phyloP scores from a whole-genome alignment of 2,329 filamentous ascomycete species.

The Septoria linicola region DNA sequence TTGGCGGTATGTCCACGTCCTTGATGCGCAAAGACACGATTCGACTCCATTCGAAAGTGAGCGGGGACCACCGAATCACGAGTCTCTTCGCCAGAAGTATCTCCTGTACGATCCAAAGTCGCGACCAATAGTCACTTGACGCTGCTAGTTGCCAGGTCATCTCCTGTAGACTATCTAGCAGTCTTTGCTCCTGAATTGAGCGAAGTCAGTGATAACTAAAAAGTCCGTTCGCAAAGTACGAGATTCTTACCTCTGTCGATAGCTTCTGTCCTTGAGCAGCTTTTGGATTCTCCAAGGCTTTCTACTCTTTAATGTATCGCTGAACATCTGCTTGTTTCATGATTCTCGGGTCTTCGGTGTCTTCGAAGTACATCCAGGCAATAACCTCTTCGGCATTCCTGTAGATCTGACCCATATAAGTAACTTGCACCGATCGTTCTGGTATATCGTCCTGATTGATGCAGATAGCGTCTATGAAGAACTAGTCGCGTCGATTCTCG shows the following conservation, averaged over 20 bases:
- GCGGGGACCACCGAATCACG: slow-evolving; percentile 3
- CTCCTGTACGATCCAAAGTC: slow-evolving; percentile 15
- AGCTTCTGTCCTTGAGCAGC: not conserved
- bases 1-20: not conserved
- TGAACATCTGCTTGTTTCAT: slow-evolving; percentile 10
- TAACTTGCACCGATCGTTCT: slow-evolving; percentile 22
- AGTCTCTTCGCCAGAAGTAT: slow-evolving; percentile 9
- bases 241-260: not conserved
- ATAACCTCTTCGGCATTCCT: slow-evolving; percentile 12
- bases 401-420: slow-evolving; percentile 26
- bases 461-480: slow-evolving; percentile 24
- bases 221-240: no score
- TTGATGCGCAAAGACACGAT: not conserved
- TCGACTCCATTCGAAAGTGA: slow-evolving; percentile 3
- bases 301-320: slow-evolving; percentile 1
- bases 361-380: slow-evolving; percentile 18
- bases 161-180: slow-evolving; percentile 1
- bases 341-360: slow-evolving; percentile 10
- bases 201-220: no score
- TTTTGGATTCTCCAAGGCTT: not conserved
- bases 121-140: slow-evolving; percentile 10
- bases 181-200: not conserved
- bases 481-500: slow-evolving; percentile 8
- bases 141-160: slow-evolving; percentile 9
- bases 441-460: slow-evolving; percentile 23